A percentile compares a stretch with the other conserved stretches of the same genome.
These are phyloP conservation scores for Ceratopteris richardii DNA, from an alignment of 75 land plant genomes.

Conservation along the genomic window DNA sequence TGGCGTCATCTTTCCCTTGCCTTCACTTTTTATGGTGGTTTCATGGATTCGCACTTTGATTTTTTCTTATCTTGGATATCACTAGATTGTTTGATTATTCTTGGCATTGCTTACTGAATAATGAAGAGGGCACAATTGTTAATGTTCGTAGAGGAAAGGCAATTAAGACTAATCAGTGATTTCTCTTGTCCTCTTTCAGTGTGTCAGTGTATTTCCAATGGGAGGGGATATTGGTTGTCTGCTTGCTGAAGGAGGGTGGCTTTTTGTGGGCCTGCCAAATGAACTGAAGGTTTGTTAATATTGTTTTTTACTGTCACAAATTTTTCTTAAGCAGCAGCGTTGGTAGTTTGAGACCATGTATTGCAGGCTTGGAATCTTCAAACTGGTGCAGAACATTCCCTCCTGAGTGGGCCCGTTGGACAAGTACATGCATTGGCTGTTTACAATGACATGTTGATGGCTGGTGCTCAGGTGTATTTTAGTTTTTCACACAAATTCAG, in stretches of 20 bases:
- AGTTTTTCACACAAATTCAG: too few relatives aligned
- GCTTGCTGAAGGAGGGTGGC: slow-evolving; percentile 63
- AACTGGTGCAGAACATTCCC: slow-evolving; percentile 32
- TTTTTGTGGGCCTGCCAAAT: slow-evolving; percentile 73
- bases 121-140: too few relatives aligned
- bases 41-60: too few relatives aligned
- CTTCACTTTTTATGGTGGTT: too few relatives aligned
- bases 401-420: slow-evolving; percentile 52
- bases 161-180: not conserved
- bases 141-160: not conserved
- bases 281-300: slow-evolving; percentile 48
- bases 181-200: slow-evolving; percentile 19
- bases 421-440: slow-evolving; percentile 66
- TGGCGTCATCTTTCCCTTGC: too few relatives aligned
- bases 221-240: slow-evolving; percentile 67
- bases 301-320: slow-evolving; percentile 1
- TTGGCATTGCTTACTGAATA: too few relatives aligned
- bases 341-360: too few relatives aligned
- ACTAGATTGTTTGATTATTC: too few relatives aligned
- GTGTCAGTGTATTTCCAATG: slow-evolving; percentile 44
- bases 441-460: slow-evolving; percentile 49
- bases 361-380: slow-evolving; percentile 66
- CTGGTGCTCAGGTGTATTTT: slow-evolving; percentile 58
- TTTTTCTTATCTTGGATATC: too few relatives aligned
- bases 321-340: too few relatives aligned